Conservation (phyloP, 345 rosid species). For the Acer negundo region DNA sequence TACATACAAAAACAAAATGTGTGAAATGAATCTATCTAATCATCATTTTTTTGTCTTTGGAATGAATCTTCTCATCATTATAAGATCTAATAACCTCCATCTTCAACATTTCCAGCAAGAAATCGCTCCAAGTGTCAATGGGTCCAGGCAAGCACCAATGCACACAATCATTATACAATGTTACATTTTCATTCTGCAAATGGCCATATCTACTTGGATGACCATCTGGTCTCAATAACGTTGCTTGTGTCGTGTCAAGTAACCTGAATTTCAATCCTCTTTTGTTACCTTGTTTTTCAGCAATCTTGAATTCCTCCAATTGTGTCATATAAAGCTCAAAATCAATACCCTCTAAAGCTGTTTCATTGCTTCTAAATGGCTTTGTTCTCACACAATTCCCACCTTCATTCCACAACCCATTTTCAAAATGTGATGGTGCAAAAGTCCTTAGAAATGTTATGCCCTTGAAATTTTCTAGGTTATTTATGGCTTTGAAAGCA, state of each 20-base stretch:
- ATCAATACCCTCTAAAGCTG: conserved; percentile 23
- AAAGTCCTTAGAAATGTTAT: conserved; percentile 41
- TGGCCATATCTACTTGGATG: conserved; percentile 79
- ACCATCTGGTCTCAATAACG: conserved; percentile 71
- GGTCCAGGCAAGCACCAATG: conserved; percentile 60
- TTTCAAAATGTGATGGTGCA: conserved; percentile 55
- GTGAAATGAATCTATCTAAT: background rate
- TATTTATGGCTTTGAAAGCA: conserved; percentile 26
- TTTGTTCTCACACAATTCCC: conserved; percentile 44
- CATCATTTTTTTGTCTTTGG: background rate
- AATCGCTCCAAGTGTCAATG: conserved; percentile 45
- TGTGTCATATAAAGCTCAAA: conserved; percentile 32
- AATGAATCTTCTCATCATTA: background rate
- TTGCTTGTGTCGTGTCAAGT: conserved; percentile 59
- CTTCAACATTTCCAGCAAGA: conserved; percentile 33
- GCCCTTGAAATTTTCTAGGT: conserved; percentile 27
- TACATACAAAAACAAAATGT: background rate
- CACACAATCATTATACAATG: conserved; percentile 46
- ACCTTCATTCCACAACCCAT: conserved; percentile 49
- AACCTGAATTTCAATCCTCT: conserved; percentile 27
- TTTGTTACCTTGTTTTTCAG: conserved; percentile 19
- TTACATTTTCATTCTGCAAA: conserved; percentile 58
- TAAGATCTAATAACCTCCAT: conserved; percentile 4
- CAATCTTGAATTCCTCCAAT: conserved; percentile 41
- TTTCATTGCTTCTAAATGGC: conserved; percentile 29